These are phyloP conservation scores for Pythium utonaiense DNA, from an alignment of 352 stramenopile genomes.

Conservation along the genomic window DNA sequence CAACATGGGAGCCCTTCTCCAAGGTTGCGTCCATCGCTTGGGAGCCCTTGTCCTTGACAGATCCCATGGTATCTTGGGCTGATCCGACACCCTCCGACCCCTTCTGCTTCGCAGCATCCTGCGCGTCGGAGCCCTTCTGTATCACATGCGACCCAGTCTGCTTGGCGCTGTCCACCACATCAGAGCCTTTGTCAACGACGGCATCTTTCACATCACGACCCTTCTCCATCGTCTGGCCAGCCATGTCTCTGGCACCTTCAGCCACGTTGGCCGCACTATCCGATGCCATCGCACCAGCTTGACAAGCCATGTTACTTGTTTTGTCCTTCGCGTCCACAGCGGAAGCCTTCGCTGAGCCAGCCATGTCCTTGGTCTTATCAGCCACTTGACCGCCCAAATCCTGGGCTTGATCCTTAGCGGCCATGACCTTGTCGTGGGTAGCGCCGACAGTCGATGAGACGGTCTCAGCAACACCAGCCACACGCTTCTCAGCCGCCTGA, in stretches of 20 bases:
- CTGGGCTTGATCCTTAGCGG: constrained; percentile 18
- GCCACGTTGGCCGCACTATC: constrained; percentile 21
- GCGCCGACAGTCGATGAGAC: constrained; percentile 18
- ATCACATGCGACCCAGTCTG: constrained; percentile 3
- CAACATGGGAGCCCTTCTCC: constrained; percentile 18
- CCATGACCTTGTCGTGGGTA: constrained; percentile 21
- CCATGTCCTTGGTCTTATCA: constrained; percentile 26
- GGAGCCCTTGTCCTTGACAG: constrained; percentile 13
- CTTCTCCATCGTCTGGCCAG: constrained; percentile 21
- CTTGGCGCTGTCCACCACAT: constrained; percentile 12
- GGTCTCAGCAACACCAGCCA: constrained; percentile 5
- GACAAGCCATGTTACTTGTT: constrained; percentile 23
- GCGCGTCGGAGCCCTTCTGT: constrained; percentile 7
- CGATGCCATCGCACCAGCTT: constrained; percentile 21
- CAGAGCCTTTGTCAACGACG: constrained; percentile 17
- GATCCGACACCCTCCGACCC: background rate
- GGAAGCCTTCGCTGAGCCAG: constrained; percentile 28
- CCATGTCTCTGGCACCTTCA: constrained; percentile 20
- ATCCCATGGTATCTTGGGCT: too few relatives aligned
- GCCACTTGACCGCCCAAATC: constrained; percentile 19
- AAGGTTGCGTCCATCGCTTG: constrained; percentile 17
- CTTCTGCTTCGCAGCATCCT: constrained; percentile 8
- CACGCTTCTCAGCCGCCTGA: constrained; percentile 36
- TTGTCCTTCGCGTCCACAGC: constrained; percentile 19
- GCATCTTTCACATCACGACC: constrained; percentile 18